A percentile compares a stretch with the other conserved stretches of the same genome.
Conservation (phyloP, 1,284 basidiomycete species). For the Irpex sp. region DNA sequence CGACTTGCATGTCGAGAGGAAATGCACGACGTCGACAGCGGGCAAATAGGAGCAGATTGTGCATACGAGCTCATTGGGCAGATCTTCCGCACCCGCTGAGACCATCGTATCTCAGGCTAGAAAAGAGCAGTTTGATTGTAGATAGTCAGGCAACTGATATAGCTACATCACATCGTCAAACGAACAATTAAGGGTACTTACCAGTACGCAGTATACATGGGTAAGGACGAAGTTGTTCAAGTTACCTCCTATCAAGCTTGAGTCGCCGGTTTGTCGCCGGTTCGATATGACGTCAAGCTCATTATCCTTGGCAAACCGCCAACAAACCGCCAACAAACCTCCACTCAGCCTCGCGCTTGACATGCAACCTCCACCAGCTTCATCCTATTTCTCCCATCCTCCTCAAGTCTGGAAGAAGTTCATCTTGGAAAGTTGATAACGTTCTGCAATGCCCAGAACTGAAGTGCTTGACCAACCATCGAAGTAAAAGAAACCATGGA, state of each 20-base stretch:
- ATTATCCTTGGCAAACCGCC: not conserved
- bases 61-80: not conserved
- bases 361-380: not conserved
- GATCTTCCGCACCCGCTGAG: not conserved
- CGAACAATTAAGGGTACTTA: too few relatives aligned
- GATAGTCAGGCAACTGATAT: too few relatives aligned
- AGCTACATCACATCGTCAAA: too few relatives aligned
- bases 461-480: not conserved
- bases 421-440: not conserved
- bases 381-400: not conserved
- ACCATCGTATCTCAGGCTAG: not conserved
- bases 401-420: not conserved
- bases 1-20: constrained; percentile 20
- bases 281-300: not conserved
- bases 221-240: too few relatives aligned
- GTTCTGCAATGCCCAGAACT: not conserved
- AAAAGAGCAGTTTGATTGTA: not conserved
- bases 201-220: too few relatives aligned
- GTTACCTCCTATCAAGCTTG: not conserved
- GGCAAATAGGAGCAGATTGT: not conserved
- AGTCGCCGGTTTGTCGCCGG: not conserved
- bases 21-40: constrained; percentile 16
- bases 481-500: not conserved
- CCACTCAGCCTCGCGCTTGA: not conserved
- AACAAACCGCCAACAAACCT: too few relatives aligned